phyloP scores from a whole-genome alignment of 208 protist genomes.

The Angomonas deanei region DNA sequence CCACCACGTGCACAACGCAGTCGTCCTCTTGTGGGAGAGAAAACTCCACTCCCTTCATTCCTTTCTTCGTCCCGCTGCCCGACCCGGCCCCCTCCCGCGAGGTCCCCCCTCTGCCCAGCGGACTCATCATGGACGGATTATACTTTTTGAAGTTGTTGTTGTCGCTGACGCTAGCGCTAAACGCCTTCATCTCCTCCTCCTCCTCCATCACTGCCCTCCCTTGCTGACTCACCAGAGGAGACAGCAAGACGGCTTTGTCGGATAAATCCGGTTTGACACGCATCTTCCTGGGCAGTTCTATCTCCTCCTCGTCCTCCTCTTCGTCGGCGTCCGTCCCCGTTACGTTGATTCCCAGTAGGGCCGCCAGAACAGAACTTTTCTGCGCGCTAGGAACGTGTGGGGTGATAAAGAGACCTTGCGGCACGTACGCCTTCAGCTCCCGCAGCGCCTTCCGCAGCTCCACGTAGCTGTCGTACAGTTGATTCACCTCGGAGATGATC shows the following conservation, averaged over 20 bases:
- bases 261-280: background rate
- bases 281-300: background rate
- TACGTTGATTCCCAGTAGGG: background rate
- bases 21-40: background rate
- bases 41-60: background rate
- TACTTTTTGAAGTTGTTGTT: constrained; percentile 5
- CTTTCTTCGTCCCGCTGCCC: background rate
- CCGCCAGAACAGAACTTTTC: background rate
- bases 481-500: constrained; percentile 12
- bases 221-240: background rate
- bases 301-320: background rate
- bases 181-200: background rate
- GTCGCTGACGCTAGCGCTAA: background rate
- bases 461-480: constrained; percentile 32
- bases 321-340: background rate
- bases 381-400: background rate
- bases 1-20: background rate
- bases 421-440: constrained; percentile 43
- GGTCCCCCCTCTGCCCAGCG: no score
- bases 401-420: constrained; percentile 32
- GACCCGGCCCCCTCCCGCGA: background rate
- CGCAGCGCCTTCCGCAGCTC: constrained; percentile 31
- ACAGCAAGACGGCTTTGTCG: no score
- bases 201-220: background rate
- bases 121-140: no score